Evolutionary conservation across 1,284 basidiomycete species (phyloP), one percentile per base, ranked within the genome.

Genomic region (Meira miltonrushii): DNA sequence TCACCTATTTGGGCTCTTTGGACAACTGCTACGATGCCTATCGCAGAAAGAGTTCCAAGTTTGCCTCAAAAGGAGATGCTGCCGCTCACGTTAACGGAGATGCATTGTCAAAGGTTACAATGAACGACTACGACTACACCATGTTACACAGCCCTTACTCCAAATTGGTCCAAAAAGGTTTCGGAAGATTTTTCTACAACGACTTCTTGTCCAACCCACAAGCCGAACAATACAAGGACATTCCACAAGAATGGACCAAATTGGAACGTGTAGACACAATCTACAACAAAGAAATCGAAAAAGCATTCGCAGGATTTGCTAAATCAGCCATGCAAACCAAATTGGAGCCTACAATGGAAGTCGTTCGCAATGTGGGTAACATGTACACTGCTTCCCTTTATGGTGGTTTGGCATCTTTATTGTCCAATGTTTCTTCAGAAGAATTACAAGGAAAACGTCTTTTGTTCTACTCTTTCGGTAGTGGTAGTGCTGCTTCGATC

Each of bases 321-420:
- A 78, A 78, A 69, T 51, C 58, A 51, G 12, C 57, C 4, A 63
- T 66, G 57, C 55, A 61, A 49, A 44, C 52, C 54, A 72, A 68
- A 66, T 68, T 78, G 21, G 75, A 75, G 61, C 75, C 73, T 25
- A 65, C 67, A 21, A 77, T 71, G 68, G 70, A 74, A 62, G 72
- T 72, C 12, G 75, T 77, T 39, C 67, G 73, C 51, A 65, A 74
- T 56, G 71, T 72, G 75, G 94, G 94, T 15, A 97, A 98, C 86
- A 95, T 94, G 89, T 97, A 98, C 85, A 93, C 94, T 21, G 94
- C 88, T n/a, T 93, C 91, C 47, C 83, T 98, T 28, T 97, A 94
- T 79, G 92, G 91, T 58, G 92, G 90, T 67, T 85, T 98, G 61
- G 89, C 92, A 39, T 90, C 70, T 38, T 60, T 76, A 56, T 60